Base-by-base conservation (phyloP, 2,329 filamentous ascomycete species). In the Calonectria naviculata region DNA sequence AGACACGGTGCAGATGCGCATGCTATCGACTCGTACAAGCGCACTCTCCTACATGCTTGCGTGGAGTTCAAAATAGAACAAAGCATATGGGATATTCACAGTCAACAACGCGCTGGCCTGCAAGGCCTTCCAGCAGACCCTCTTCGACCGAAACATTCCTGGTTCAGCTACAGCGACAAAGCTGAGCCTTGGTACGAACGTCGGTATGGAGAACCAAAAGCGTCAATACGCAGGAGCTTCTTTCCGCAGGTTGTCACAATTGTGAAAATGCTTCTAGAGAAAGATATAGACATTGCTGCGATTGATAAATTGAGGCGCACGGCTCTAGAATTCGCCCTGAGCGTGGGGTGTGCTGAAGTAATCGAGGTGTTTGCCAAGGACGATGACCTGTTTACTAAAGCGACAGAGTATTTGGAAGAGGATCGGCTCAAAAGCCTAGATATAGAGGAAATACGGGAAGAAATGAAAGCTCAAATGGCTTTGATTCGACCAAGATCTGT, bases 21-120 rank as follows among this genome's bases (percentile, higher is more conserved):
- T 12, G 38, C 21, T 0, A 7, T 68, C 3, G 74, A 74, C 12
- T 47, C 36, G 0, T 9, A 71, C 10, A 31, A 34, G 0, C 36
- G 63, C 4, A 75, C 65, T 7, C 67, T 54, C 31, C 66, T 78
- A 0, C 76, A 78, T 54, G 74, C 75, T 2, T 78, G 74, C 41
- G 76, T 73, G 1, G 31, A 72, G 9, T 46, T 64, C 5, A 46
- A 15, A 46, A 21, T 10, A 2, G 74, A 78, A 21, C 65, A 74
- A 38, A 56, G 34, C 13, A 31, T 75, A n/a, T 74, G 74, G 73
- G 68, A 73, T 2, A 7, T 29, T 4, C 46, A 44, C 10, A 36
- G 15, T 5, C 41, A 60, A 7, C 28, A 19, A 8, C 15, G 21
- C 4, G 1, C 2, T 6, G 71, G 68, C 60, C 12, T 70, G 6